phyloP scores from a whole-genome alignment of 2,329 filamentous ascomycete species.

The Trichoderma semiorbis region DNA sequence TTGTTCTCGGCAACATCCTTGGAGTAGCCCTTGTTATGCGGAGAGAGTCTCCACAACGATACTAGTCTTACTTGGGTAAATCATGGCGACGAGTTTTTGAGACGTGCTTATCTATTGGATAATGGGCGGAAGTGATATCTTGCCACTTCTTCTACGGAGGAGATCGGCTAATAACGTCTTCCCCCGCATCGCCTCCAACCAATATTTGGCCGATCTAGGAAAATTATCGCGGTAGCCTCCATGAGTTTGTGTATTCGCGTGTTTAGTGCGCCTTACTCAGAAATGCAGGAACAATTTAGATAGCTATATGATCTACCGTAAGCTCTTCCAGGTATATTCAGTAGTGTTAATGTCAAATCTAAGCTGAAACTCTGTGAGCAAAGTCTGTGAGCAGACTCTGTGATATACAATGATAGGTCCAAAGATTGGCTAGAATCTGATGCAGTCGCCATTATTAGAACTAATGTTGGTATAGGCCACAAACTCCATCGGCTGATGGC shows the following conservation, averaged over 20 bases:
- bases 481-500: neutral
- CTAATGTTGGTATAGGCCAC: neutral
- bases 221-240: neutral
- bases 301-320: neutral
- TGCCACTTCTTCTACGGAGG: neutral
- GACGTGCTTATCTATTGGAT: neutral
- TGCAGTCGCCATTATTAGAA: neutral
- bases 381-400: neutral
- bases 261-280: neutral
- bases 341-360: neutral
- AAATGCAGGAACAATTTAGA: neutral
- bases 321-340: neutral
- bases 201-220: neutral
- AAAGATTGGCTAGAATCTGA: neutral
- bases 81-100: neutral
- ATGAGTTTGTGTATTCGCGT: neutral
- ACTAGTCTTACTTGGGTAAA: neutral
- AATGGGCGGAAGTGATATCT: neutral
- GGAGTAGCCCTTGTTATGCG: neutral
- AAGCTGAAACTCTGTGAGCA: neutral
- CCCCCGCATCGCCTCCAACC: neutral
- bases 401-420: neutral
- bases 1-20: neutral
- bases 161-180: neutral
- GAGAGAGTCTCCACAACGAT: neutral